These are phyloP conservation scores for Mrakiaceae sp. DNA, from an alignment of 1,284 basidiomycete genomes.

Conservation along the genomic window DNA sequence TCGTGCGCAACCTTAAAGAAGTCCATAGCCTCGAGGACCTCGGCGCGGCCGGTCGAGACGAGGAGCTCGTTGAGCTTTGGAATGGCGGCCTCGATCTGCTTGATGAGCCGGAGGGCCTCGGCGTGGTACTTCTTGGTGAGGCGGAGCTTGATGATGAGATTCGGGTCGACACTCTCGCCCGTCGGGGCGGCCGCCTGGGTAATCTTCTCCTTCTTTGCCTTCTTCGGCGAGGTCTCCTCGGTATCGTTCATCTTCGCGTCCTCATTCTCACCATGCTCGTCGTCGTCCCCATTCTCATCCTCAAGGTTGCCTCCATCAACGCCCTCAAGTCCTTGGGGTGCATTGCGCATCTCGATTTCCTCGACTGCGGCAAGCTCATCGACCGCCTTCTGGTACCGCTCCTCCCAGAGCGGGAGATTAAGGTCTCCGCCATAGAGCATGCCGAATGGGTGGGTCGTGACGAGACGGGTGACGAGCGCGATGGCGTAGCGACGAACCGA, in stretches of 20 bases:
- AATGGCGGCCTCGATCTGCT: constrained; percentile 65
- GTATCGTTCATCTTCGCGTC: constrained; percentile 20
- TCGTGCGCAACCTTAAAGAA: constrained; percentile 80
- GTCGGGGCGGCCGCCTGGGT: constrained; percentile 24
- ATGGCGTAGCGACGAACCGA: constrained; percentile 78
- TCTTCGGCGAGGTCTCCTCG: constrained; percentile 24
- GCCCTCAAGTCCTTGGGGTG: constrained; percentile 42
- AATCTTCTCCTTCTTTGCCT: constrained; percentile 38
- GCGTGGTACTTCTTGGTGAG: constrained; percentile 76
- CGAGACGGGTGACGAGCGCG: constrained; percentile 60
- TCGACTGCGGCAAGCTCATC: constrained; percentile 50
- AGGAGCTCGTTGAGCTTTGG: constrained; percentile 65
- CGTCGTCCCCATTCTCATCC: constrained; percentile 31
- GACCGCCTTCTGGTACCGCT: constrained; percentile 46
- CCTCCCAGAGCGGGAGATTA: constrained; percentile 61
- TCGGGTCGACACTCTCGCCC: constrained; percentile 43
- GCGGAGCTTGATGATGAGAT: constrained; percentile 57
- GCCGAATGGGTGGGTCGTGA: constrained; percentile 84
- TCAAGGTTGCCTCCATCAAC: constrained; percentile 31
- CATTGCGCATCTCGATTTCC: constrained; percentile 40
- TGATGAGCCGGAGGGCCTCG: constrained; percentile 79
- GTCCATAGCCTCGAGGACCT: constrained; percentile 90
- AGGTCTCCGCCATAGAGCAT: constrained; percentile 73
- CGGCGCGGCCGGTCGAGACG: constrained; percentile 81
- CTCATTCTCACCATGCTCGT: constrained; percentile 30